phyloP scores from a whole-genome alignment of 2,329 filamentous ascomycete species.

The Thielaviopsis euricoi region DNA sequence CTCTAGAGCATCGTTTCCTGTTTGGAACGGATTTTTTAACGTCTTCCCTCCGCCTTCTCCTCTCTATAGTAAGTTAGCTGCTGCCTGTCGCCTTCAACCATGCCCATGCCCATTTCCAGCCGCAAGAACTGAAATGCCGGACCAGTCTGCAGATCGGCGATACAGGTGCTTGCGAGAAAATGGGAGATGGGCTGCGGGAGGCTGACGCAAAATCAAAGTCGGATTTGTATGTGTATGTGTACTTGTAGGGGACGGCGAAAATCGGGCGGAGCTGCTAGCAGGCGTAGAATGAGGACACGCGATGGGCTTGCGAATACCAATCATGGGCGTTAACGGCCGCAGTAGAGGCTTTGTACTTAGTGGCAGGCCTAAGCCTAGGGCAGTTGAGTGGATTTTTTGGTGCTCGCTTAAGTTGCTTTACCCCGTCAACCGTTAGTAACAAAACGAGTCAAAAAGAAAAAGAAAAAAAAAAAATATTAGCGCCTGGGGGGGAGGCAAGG shows the following conservation, averaged over 20 bases:
- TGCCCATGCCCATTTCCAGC: not conserved
- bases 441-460: too few species aligned
- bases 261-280: not conserved
- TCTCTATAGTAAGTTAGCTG: not conserved
- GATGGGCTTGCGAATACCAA: not conserved
- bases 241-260: not conserved
- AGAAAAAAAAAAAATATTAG: too few species aligned
- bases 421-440: too few species aligned
- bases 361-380: too few species aligned
- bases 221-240: not conserved
- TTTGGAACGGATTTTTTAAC: too few species aligned
- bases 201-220: not conserved
- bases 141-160: constrained; percentile 2
- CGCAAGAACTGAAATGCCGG: not conserved
- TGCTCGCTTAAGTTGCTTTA: too few species aligned
- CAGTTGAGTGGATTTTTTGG: not conserved
- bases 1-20: too few species aligned
- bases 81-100: not conserved
- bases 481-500: too few species aligned
- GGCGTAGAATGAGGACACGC: not conserved
- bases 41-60: not conserved
- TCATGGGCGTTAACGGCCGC: constrained; percentile 3
- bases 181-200: not conserved
- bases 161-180: constrained; percentile 5
- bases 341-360: too few species aligned